Base-by-base conservation (phyloP, 257 asterid genomes). In the Solanum peruvianum region DNA sequence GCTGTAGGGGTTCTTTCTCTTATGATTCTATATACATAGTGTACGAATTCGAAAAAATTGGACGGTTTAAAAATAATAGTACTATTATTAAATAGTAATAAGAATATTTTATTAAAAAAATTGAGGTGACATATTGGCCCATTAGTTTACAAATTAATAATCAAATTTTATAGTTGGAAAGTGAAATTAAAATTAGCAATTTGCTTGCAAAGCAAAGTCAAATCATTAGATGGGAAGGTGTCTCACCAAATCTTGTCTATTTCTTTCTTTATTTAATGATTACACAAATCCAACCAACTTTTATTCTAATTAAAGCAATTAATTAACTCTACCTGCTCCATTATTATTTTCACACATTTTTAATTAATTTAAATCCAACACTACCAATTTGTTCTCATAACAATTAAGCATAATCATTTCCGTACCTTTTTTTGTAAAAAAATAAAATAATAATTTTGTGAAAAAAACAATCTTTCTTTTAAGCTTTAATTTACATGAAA, bases 171-270 rank as follows among this genome's bases (percentile, higher is more conserved):
- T 39, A 14, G 41, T 14, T 45, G 64, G 16, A 15, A 78, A 78
- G 64, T 18, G 41, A 45, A 14, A n/a, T 42, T 9, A 78, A 14
- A n/a, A 76, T 6, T 41, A 41, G 58, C 67, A 47, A 80, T 80
- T 80, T 29, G 44, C 29, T 9, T 25, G 37, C 13, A 80, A 80
- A 80, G 85, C 67, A 49, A 29, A 15, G 62, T 80, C 85, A 49
- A 75, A 81, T 81, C 31, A 81, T 81, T 81, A 9, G 18, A 81
- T 29, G 29, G 67, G 27, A 49, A 31, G 69, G 20, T 9, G 29
- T 29, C 85, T 80, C 85, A 81, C 69, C 85, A 47, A 81, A 81
- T 81, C 18, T 18, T 47, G 85, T 81, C 85, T 81, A 49, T 80
- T 80, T 29, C 44, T 47, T 80, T 9, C 29, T 47, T 80, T 16